Evolutionary conservation across 1,284 basidiomycete genomes (phyloP).

Genomic region (Boletellus dicymbophilus): DNA sequence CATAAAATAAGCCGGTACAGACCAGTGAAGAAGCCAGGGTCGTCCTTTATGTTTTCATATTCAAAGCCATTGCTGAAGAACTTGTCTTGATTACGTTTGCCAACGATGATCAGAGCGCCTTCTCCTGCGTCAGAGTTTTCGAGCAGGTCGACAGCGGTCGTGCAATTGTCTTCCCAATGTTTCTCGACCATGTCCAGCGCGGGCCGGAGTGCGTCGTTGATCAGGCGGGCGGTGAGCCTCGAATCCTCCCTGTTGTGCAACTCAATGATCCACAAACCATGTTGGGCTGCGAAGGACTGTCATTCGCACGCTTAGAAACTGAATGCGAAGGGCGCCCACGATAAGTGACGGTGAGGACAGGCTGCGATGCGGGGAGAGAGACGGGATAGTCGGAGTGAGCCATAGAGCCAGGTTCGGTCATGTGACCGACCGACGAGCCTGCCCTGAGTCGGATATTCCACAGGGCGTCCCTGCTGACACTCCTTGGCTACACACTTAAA

Average conservation of each 20-base stretch:
- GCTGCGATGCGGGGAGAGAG: conserved; percentile 45
- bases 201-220: conserved; percentile 66
- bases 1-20: conserved; percentile 27
- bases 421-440: conserved; percentile 19
- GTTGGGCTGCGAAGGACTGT: conserved; percentile 47
- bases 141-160: conserved; percentile 37
- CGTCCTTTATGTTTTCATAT: conserved; percentile 51
- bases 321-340: conserved; percentile 46
- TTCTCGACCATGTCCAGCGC: conserved; percentile 79
- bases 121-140: conserved; percentile 29
- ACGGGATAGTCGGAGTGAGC: conserved; percentile 33
- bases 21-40: conserved; percentile 80
- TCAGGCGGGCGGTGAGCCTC: conserved; percentile 62
- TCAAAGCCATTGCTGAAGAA: conserved; percentile 83
- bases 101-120: conserved; percentile 80
- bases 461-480: conserved; percentile 7
- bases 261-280: conserved; percentile 72
- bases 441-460: conserved; percentile 22
- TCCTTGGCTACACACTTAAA: not conserved
- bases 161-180: conserved; percentile 67
- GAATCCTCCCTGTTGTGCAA: conserved; percentile 78
- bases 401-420: conserved; percentile 13
- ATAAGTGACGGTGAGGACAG: conserved; percentile 63
- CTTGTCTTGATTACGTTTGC: conserved; percentile 73
- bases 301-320: not conserved